Evolutionary conservation across 192 early-diverging fungal genomes (phyloP), one percentile per base, ranked within the genome.

Genomic region (Coemansia sp.): DNA sequence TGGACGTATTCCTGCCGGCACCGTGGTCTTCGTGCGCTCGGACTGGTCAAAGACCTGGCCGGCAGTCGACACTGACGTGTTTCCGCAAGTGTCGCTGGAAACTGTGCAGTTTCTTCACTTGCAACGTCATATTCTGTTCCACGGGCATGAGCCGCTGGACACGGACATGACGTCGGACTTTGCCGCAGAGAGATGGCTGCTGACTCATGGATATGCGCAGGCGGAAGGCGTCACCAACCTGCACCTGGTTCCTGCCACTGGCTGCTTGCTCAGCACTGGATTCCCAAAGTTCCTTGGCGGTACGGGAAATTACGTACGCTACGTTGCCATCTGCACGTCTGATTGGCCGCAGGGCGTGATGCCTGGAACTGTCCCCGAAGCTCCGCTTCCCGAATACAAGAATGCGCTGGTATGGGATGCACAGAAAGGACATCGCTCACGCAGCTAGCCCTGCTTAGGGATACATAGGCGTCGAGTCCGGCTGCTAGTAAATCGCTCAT

Each of bases 41-140:
- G 79, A 81, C 59, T 81, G 79, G 79, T 77, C 73, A 10, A 54
- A 58, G 56, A 26, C 63, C 11, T 81, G 79, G 79, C 79, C 79
- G 8, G 26, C 47, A n/a, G 72, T 80, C 48, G 45, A 80, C 40
- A 69, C 75, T 6, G 69, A 75, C 40, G 65, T 65, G 28, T 80
- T 80, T 45, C 79, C 79, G 52, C 73, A 76, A 50, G 75, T 80
- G 23, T 53, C 51, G 17, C 69, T 80, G 9, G 59, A 68, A 12
- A 49, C 73, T 2, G 75, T 76, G 23, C 50, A 76, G 69, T 76
- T 72, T 38, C 51, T 80, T 39, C 79, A 80, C 32, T 62, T 65
- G 31, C 31, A 71, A 51, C 58, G 79, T 21, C 34, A 38, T 20
- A 76, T 80, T 23, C 56, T 80, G 44, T 80, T 80, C 51, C 79